These are phyloP conservation scores for Scheffersomyces ergatensis DNA, from an alignment of 805 yeast species.

Conservation along the genomic window DNA sequence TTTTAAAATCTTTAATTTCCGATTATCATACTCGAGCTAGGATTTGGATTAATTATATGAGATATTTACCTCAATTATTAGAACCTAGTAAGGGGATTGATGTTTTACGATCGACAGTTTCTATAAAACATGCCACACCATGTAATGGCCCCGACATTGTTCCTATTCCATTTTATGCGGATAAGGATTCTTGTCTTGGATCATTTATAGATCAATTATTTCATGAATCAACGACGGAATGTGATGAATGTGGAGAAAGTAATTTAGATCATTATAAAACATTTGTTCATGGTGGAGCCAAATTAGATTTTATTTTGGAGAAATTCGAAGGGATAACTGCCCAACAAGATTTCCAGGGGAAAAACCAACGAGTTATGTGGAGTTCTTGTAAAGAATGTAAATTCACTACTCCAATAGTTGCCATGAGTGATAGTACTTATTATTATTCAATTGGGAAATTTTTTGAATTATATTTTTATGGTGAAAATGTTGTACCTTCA, in stretches of 20 bases:
- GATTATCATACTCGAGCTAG: constrained; percentile 48
- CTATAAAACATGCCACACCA: constrained; percentile 82
- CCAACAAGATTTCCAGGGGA: constrained; percentile 17
- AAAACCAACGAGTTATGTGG: constrained; percentile 76
- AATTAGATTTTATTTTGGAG: constrained; percentile 75
- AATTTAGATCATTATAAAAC: constrained; percentile 75
- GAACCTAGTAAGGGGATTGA: constrained; percentile 75
- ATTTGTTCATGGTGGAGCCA: constrained; percentile 85
- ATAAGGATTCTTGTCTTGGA: constrained; percentile 86
- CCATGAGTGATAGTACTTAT: constrained; percentile 86
- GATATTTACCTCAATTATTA: constrained; percentile 34
- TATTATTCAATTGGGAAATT: constrained; percentile 92
- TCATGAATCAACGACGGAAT: constrained; percentile 59
- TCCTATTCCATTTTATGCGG: constrained; percentile 84
- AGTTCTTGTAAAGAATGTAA: constrained; percentile 82
- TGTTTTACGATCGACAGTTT: constrained; percentile 77
- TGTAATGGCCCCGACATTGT: constrained; percentile 89
- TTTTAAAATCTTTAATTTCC: constrained; percentile 46
- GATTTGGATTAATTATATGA: constrained; percentile 41
- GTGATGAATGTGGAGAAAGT: constrained; percentile 78
- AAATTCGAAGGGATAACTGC: constrained; percentile 27
- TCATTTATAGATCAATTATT: constrained; percentile 81
- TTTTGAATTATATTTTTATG: constrained; percentile 81
- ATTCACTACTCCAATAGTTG: constrained; percentile 68
- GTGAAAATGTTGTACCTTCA: constrained; percentile 23